A percentile compares a stretch with the other conserved stretches of the same genome.
Evolutionary conservation across 1,139 yeast species (phyloP).

Genomic region (Hansenula lynferdii): DNA sequence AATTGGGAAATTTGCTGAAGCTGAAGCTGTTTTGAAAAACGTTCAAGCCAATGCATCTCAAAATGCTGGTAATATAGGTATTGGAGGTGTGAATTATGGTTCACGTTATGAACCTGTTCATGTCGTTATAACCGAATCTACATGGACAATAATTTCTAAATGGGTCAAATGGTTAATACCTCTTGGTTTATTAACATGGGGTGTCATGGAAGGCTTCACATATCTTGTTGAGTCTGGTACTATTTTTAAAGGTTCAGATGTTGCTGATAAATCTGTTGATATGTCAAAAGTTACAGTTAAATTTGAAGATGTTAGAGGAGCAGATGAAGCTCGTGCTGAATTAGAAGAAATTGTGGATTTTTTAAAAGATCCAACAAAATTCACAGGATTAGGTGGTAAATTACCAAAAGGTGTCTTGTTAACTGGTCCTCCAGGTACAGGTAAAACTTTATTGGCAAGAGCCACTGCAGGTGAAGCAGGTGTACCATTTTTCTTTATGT

Average conservation of each 20-base stretch:
- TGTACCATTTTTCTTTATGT: constrained; percentile 97
- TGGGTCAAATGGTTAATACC: constrained; percentile 92
- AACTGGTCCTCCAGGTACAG: constrained; percentile 99
- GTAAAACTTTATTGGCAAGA: constrained; percentile 93
- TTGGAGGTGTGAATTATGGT: constrained; percentile 25
- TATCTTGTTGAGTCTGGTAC: constrained; percentile 84
- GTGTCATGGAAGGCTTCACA: constrained; percentile 70
- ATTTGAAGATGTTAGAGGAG: constrained; percentile 93
- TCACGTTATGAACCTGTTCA: constrained; percentile 68
- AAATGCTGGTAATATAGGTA: constrained; percentile 24
- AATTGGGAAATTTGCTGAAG: constrained; percentile 74
- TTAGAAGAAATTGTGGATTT: constrained; percentile 96
- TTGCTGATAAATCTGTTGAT: constrained; percentile 73
- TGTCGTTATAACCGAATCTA: constrained; percentile 83
- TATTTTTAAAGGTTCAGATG: constrained; percentile 71
- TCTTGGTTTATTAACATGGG: constrained; percentile 66
- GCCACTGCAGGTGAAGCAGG: constrained; percentile 99
- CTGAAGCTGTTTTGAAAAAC: constrained; percentile 41
- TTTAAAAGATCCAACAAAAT: constrained; percentile 91
- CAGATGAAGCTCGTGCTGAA: constrained; percentile 97
- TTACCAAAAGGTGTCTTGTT: constrained; percentile 94
- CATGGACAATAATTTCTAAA: constrained; percentile 69
- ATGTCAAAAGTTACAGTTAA: constrained; percentile 83
- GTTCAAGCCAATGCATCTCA: constrained; percentile 25
- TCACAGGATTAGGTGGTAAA: constrained; percentile 95